These are phyloP conservation scores for Candida awuae DNA, from an alignment of 805 yeast species.

Conservation along the genomic window DNA sequence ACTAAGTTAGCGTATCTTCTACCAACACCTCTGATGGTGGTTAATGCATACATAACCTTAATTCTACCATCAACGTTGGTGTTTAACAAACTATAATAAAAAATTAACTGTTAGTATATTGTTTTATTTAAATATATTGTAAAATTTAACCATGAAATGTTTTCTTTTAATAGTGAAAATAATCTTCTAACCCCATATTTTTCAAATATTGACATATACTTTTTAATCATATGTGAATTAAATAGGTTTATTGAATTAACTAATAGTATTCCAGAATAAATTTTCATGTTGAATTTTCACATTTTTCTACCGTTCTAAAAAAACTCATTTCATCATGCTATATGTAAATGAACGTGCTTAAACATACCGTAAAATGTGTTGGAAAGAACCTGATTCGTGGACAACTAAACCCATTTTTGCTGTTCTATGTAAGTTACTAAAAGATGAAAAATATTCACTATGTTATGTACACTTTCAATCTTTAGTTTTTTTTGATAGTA, in stretches of 20 bases:
- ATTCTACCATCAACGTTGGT: slow-evolving; percentile 99
- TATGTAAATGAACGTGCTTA: too few relatives aligned
- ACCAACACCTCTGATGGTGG: slow-evolving; percentile 99
- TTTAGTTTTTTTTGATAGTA: neutral
- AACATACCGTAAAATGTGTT: slow-evolving; percentile 99
- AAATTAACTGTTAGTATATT: neutral
- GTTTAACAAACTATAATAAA: slow-evolving; percentile 79
- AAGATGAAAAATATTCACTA: neutral
- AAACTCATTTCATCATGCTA: too few relatives aligned
- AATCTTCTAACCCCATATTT: too few relatives aligned
- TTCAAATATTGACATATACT: too few relatives aligned
- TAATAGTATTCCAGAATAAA: too few relatives aligned
- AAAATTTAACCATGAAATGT: neutral
- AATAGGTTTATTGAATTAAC: too few relatives aligned
- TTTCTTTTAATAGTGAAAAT: neutral
- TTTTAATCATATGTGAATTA: too few relatives aligned
- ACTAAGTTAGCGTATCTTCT: slow-evolving; percentile 99
- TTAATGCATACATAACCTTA: slow-evolving; percentile 99
- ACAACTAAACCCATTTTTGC: slow-evolving; percentile 49
- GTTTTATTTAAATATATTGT: slow-evolving; percentile 2
- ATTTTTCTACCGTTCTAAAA: too few relatives aligned
- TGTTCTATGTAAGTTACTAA: slow-evolving; percentile 2
- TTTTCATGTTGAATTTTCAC: too few relatives aligned
- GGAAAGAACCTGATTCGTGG: slow-evolving; percentile 99
- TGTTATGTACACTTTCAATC: neutral